Percentiles rank a stretch among this genome's conserved stretches.
Conservation (phyloP, 78 protist species). For the Dictyostelium citrinum region DNA sequence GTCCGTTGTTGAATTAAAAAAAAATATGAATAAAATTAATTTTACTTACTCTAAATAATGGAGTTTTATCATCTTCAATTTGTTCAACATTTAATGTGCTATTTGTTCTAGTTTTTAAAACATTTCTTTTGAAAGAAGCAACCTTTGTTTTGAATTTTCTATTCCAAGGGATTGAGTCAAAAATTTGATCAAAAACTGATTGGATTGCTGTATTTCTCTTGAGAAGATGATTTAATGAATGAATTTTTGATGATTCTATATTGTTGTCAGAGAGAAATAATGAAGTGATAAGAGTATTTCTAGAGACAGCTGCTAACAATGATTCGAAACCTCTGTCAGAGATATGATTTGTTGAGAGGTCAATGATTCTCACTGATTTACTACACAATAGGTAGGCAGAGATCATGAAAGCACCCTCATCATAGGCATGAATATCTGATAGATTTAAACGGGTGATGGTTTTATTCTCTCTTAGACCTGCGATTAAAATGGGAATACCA, state of each 20-base stretch:
- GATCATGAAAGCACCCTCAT: constrained; percentile 67
- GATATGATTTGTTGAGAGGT: constrained; percentile 45
- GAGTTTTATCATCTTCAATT: constrained; percentile 53
- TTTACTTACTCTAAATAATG: constrained; percentile 42
- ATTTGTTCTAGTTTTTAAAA: constrained; percentile 35
- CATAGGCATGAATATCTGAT: constrained; percentile 51
- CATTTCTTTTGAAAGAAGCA: constrained; percentile 13
- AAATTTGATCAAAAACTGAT: constrained; percentile 21
- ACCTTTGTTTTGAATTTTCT: constrained; percentile 48
- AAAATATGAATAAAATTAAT: not conserved
- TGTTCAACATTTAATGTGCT: not conserved
- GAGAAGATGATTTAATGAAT: not conserved
- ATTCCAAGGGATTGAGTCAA: constrained; percentile 22
- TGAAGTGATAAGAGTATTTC: constrained; percentile 16
- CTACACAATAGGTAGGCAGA: constrained; percentile 20
- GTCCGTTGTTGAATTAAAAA: no score
- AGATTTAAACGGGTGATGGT: constrained; percentile 52
- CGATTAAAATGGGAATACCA: constrained; percentile 16
- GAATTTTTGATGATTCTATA: constrained; percentile 28
- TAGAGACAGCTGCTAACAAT: constrained; percentile 1
- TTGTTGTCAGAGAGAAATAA: constrained; percentile 17
- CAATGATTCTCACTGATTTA: constrained; percentile 6
- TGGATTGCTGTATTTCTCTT: constrained; percentile 28
- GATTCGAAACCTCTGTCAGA: constrained; percentile 58
- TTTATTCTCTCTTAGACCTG: constrained; percentile 37